Conservation (phyloP, 352 stramenopile species). For the Phytophthora citricola region DNA sequence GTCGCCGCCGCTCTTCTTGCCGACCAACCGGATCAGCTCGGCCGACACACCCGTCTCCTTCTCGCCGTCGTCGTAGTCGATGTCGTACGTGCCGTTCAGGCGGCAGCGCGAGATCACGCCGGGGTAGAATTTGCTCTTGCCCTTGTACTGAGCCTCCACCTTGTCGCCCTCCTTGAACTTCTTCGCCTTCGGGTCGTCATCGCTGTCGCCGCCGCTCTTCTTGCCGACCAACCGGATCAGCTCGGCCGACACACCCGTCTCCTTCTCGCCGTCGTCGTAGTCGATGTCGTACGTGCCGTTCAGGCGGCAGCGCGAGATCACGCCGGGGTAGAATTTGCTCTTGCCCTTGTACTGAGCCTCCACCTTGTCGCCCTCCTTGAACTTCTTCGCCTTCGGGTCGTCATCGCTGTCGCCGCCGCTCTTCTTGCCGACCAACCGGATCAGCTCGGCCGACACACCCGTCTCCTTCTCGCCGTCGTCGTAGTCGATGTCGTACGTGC, state of each 20-base stretch:
- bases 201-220: constrained; percentile 26
- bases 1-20: constrained; percentile 27
- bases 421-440: constrained; percentile 34
- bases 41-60: constrained; percentile 59
- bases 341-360: constrained; percentile 70
- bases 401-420: constrained; percentile 24
- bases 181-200: constrained; percentile 27
- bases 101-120: constrained; percentile 68
- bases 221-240: constrained; percentile 41
- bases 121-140: constrained; percentile 67
- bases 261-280: constrained; percentile 83
- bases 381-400: constrained; percentile 29
- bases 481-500: constrained; percentile 83
- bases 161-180: no score
- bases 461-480: constrained; percentile 81
- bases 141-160: constrained; percentile 74
- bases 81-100: constrained; percentile 77
- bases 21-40: constrained; percentile 43
- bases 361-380: no score
- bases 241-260: constrained; percentile 55
- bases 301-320: constrained; percentile 58
- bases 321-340: constrained; percentile 72
- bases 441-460: constrained; percentile 52
- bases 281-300: constrained; percentile 83
- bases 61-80: constrained; percentile 85